These are phyloP conservation scores for Thraustotheca clavata DNA, from an alignment of 352 stramenopile species.

Conservation along the genomic window DNA sequence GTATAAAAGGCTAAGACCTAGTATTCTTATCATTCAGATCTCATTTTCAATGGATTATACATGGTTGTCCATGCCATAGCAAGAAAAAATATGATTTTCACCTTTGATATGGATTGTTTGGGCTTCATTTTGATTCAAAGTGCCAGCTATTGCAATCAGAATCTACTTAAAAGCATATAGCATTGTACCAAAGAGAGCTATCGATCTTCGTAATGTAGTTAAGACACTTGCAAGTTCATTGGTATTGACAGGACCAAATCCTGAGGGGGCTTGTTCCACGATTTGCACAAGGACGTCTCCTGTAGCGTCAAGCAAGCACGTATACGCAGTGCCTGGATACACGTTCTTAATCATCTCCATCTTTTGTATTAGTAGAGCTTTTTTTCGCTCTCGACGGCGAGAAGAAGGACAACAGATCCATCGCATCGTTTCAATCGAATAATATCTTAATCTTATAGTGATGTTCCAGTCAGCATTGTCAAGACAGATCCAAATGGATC, in stretches of 20 bases:
- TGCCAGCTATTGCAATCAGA: slow-evolving; percentile 34
- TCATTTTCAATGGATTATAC: background rate
- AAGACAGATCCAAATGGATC: no score
- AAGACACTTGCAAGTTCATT: slow-evolving; percentile 74
- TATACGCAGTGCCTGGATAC: slow-evolving; percentile 48
- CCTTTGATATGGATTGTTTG: slow-evolving; percentile 78
- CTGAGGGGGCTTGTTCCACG: background rate
- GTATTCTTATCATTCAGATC: background rate
- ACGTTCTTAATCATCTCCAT: no score
- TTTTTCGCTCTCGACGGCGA: no score
- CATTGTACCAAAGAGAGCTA: slow-evolving; percentile 68
- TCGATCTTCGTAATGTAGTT: slow-evolving; percentile 66
- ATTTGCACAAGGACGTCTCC: slow-evolving; percentile 52
- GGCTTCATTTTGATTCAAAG: slow-evolving; percentile 72
- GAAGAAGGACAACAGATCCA: no score
- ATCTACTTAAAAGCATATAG: background rate
- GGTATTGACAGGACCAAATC: slow-evolving; percentile 37
- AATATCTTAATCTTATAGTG: no score
- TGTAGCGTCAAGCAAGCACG: slow-evolving; percentile 68
- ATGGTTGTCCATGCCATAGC: slow-evolving; percentile 36
- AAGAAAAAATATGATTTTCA: slow-evolving; percentile 79
- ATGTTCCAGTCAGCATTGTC: no score
- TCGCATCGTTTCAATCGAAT: no score
- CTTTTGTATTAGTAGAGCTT: no score
- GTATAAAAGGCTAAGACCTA: slow-evolving; percentile 84